A percentile compares a stretch with the other conserved stretches of the same genome.
phyloP scores from a whole-genome alignment of 495 filamentous ascomycete species.

The Daldinia bambusicola region DNA sequence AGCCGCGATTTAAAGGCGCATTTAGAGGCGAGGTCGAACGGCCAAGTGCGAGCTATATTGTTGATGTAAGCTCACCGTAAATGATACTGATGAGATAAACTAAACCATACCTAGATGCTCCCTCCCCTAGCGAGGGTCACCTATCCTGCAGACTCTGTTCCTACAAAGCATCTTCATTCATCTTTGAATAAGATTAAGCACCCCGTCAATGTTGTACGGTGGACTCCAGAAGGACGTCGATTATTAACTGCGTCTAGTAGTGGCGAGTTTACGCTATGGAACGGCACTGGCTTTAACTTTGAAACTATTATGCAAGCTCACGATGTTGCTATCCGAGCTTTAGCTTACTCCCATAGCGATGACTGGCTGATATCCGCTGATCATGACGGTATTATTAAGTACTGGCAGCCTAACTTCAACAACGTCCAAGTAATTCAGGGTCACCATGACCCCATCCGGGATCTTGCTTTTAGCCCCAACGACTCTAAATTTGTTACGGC shows the following conservation, averaged over 20 bases:
- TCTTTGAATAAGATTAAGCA: slow-evolving; percentile 98
- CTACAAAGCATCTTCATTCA: slow-evolving; percentile 89
- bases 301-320: slow-evolving; percentile 99
- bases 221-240: slow-evolving; percentile 95
- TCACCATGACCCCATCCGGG: slow-evolving; percentile 87
- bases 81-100: neutral
- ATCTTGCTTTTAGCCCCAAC: slow-evolving; percentile 91
- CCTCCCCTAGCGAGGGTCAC: slow-evolving; percentile 79
- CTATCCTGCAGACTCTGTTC: slow-evolving; percentile 82
- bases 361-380: slow-evolving; percentile 97
- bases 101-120: slow-evolving; percentile 70
- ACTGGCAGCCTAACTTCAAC: slow-evolving; percentile 99
- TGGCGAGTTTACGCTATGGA: slow-evolving; percentile 98
- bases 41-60: slow-evolving; percentile 85
- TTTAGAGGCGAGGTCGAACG: slow-evolving; percentile 78
- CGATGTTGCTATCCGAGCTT: slow-evolving; percentile 88
- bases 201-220: slow-evolving; percentile 95
- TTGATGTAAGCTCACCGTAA: slow-evolving; percentile 73
- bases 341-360: slow-evolving; percentile 90
- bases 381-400: slow-evolving; percentile 94
- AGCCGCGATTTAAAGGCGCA: slow-evolving; percentile 75
- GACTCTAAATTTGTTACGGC: slow-evolving; percentile 96
- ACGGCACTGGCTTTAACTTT: slow-evolving; percentile 98
- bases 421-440: slow-evolving; percentile 95
- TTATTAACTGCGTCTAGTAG: slow-evolving; percentile 93